phyloP scores from a whole-genome alignment of 2,329 filamentous ascomycete genomes.

The Cladophialophora carrionii region DNA sequence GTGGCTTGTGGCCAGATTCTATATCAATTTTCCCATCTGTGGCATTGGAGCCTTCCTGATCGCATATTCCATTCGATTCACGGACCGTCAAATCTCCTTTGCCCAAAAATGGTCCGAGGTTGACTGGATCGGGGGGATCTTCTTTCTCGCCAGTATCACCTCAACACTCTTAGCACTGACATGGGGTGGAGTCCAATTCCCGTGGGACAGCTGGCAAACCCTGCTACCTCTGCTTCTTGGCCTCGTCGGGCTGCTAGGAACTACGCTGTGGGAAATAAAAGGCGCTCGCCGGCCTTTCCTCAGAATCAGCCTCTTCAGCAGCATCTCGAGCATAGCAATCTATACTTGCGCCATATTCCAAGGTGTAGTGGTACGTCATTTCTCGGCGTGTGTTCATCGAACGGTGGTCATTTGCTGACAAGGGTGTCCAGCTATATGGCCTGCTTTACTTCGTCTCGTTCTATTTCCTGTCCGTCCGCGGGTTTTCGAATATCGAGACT shows the following conservation, averaged over 20 bases:
- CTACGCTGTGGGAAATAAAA: neutral
- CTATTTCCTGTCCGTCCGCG: neutral
- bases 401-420: too few species aligned
- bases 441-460: neutral
- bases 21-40: slow-evolving; percentile 25
- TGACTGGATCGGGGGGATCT: neutral
- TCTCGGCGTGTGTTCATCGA: neutral
- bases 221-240: neutral
- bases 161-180: neutral
- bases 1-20: too few species aligned
- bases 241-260: neutral
- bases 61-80: neutral
- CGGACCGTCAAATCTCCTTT: neutral
- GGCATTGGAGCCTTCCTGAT: slow-evolving; percentile 2
- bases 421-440: neutral
- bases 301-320: neutral
- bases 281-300: neutral
- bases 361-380: neutral
- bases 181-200: neutral
- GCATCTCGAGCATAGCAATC: neutral
- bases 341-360: neutral
- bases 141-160: slow-evolving; percentile 1
- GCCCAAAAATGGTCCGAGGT: neutral
- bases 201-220: neutral
- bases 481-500: neutral